phyloP scores from a whole-genome alignment of 2,329 filamentous ascomycete genomes.

The Botrytis porri region DNA sequence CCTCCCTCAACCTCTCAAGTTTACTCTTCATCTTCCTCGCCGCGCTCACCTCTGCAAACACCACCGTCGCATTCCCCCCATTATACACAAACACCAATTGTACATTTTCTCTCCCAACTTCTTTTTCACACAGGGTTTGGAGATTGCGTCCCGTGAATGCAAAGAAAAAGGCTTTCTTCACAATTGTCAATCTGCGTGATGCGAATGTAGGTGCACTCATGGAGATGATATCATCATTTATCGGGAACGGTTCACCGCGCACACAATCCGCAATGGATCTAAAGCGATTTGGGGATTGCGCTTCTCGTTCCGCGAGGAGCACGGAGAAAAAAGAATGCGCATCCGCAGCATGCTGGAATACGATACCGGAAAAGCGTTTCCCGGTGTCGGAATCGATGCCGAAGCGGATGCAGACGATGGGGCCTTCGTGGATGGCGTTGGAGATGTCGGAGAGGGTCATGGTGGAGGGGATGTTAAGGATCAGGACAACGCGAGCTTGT shows the following conservation, averaged over 20 bases:
- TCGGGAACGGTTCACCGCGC: slow-evolving; percentile 29
- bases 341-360: slow-evolving; percentile 33
- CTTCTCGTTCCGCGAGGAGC: slow-evolving; percentile 26
- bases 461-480: slow-evolving; percentile 32
- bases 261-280: slow-evolving; percentile 32
- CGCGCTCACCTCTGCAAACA: slow-evolving; percentile 33
- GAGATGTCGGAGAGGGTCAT: slow-evolving; percentile 32
- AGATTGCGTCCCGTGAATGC: slow-evolving; percentile 31
- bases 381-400: slow-evolving; percentile 28
- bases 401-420: slow-evolving; percentile 33
- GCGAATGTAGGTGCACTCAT: slow-evolving; percentile 31
- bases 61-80: slow-evolving; percentile 37
- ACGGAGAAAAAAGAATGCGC: slow-evolving; percentile 29
- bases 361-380: slow-evolving; percentile 30
- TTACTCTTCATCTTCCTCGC: slow-evolving; percentile 33
- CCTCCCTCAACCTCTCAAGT: slow-evolving; percentile 27
- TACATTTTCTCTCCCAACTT: slow-evolving; percentile 30
- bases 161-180: slow-evolving; percentile 37
- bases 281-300: slow-evolving; percentile 28
- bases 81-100: slow-evolving; percentile 35
- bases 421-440: slow-evolving; percentile 34
- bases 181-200: slow-evolving; percentile 35
- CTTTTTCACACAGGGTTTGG: slow-evolving; percentile 28
- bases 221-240: slow-evolving; percentile 28
- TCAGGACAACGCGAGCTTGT: slow-evolving; percentile 32